Evolutionary conservation across 73 alveolate genomes (phyloP), one percentile per base, ranked within the genome.

Genomic region (Paramecium pentaurelia): DNA sequence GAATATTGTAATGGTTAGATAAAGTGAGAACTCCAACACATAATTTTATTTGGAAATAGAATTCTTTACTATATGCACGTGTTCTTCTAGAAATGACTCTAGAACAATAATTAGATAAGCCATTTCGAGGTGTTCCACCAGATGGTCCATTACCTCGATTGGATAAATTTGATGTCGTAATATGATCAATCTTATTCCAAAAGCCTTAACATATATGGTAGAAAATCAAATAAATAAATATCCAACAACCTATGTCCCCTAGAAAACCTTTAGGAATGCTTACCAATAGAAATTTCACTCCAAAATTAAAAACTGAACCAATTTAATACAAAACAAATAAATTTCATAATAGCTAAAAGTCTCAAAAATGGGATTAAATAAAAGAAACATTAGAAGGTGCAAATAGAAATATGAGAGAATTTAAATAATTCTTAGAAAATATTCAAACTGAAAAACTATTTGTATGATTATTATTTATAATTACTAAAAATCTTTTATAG

Each of bases 81-180:
- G 86, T 95, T 25, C 86, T 97, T 37, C 86, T 97, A 58, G 98
- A 97, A 75, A 91, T 95, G 97, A 86, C 96, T 32, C 58, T 94
- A 86, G 95, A 95, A 71, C 92, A 95, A 73, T 93, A 96, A 64
- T 88, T 94, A 86, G 96, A 93, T 60, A 96, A 95, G 86, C 99
- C 99, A 37, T 97, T 96, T 93, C 94, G 95, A 75, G 96, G 96
- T 92, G 93, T 95, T 83, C 98, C 99, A 20, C 94, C 96, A 1
- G 99, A 97, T 87, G 98, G 97, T 14, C 97, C 98, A 22, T 93
- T 97, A 40, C 98, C 99, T 11, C 86, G 93, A 20, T 94, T 96
- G 25, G 88, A 75, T 75, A 75, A 75, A 75, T 75, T 75, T 75
- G 88, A 75, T 12, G 60, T 75, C 36, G 88, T 75, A 75, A 37